Conservation (phyloP, 2,329 filamentous ascomycete genomes). For the Colletotrichum truncatum region DNA sequence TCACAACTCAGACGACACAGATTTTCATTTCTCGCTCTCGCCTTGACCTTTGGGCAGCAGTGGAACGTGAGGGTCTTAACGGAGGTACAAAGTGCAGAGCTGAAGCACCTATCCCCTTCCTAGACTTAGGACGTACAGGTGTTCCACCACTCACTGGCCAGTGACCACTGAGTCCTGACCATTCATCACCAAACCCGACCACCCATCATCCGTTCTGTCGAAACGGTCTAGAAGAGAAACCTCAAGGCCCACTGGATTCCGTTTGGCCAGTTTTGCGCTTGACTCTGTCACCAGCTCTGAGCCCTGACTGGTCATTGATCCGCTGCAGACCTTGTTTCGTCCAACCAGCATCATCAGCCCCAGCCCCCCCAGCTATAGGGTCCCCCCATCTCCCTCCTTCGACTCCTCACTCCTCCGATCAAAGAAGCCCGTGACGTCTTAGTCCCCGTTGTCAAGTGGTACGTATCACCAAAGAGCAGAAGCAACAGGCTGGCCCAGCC, state of each 20-base stretch:
- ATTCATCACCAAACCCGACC: too few species aligned
- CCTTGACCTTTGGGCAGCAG: neutral
- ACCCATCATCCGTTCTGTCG: constrained; percentile 11
- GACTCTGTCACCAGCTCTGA: neutral
- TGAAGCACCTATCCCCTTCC: neutral
- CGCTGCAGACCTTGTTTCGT: constrained; percentile 12
- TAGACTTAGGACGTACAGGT: neutral
- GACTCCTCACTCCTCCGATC: neutral
- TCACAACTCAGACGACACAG: too few species aligned
- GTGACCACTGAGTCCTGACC: too few species aligned
- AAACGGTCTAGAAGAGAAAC: neutral
- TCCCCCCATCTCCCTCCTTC: neutral
- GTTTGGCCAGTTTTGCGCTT: neutral
- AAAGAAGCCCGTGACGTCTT: constrained; percentile 21
- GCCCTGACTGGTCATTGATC: constrained; percentile 2
- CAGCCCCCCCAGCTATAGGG: neutral
- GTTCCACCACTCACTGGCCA: too few species aligned
- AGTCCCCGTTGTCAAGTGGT: neutral
- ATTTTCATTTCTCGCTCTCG: too few species aligned
- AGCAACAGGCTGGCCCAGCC: neutral
- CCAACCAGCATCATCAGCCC: constrained; percentile 12
- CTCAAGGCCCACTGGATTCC: neutral
- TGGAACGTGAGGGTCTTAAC: neutral
- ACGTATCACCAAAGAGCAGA: neutral
- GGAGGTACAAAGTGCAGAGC: neutral